These are phyloP conservation scores for Chlamydomonas incerta DNA, from an alignment of 139 green algal species.

Conservation along the genomic window DNA sequence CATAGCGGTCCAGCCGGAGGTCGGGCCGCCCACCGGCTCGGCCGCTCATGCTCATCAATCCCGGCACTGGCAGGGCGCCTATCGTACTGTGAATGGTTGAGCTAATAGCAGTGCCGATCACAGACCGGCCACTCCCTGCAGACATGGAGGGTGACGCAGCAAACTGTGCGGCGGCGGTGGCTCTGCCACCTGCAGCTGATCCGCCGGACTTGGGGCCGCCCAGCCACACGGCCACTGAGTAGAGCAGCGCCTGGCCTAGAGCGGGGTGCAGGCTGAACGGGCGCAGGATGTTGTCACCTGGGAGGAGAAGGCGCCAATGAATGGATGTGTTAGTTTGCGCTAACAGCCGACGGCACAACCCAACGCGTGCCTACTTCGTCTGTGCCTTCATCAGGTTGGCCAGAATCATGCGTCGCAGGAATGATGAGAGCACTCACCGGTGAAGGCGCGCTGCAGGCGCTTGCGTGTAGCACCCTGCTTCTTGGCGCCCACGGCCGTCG, in stretches of 20 bases:
- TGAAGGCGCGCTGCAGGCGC: conserved; percentile 51
- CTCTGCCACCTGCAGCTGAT: too few species aligned
- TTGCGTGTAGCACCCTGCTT: conserved; percentile 17
- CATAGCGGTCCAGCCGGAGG: conserved; percentile 67
- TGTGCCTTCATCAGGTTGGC: too few species aligned
- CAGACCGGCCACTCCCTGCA: too few species aligned
- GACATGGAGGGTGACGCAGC: too few species aligned
- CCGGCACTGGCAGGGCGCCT: neutral
- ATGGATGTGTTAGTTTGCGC: too few species aligned
- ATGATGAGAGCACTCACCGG: conserved; percentile 5
- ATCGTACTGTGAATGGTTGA: neutral
- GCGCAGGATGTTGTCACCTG: conserved; percentile 81
- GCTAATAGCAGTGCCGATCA: too few species aligned
- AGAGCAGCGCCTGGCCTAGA: conserved; percentile 79
- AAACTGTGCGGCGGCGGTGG: too few species aligned
- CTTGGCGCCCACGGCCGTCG: neutral
- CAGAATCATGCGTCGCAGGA: too few species aligned
- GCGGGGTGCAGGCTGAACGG: conserved; percentile 61
- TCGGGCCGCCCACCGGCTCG: neutral
- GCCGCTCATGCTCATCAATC: neutral
- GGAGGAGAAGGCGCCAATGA: neutral
- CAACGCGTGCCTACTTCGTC: neutral
- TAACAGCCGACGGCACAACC: too few species aligned
- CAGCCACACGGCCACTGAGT: conserved; percentile 32
- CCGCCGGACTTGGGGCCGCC: neutral